These are phyloP conservation scores for Irpex sp. DNA, from an alignment of 1,284 basidiomycete genomes.

Conservation along the genomic window DNA sequence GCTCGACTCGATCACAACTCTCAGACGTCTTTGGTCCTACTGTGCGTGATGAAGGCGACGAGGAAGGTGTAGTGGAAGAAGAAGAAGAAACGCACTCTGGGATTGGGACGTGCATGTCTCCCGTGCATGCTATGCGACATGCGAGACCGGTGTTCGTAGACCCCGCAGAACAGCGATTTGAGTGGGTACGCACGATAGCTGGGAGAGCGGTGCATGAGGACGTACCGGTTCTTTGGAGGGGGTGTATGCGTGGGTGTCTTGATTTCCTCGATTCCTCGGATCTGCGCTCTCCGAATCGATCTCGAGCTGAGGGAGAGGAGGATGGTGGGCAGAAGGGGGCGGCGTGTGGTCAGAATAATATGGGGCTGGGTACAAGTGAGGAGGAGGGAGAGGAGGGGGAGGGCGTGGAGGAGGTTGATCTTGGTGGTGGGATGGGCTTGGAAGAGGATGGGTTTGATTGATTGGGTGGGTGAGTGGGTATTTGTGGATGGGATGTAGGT, in stretches of 20 bases:
- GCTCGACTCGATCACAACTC: background rate
- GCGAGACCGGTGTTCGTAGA: slow-evolving; percentile 40
- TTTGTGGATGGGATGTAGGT: too few relatives aligned
- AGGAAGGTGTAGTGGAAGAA: background rate
- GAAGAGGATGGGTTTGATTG: too few relatives aligned
- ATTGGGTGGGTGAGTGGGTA: too few relatives aligned
- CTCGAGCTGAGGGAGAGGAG: too few relatives aligned
- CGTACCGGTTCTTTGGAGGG: slow-evolving; percentile 66
- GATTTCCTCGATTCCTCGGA: slow-evolving; percentile 37
- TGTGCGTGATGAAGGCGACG: slow-evolving; percentile 5
- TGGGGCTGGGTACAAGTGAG: too few relatives aligned
- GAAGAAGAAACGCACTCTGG: slow-evolving; percentile 17
- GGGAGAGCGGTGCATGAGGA: slow-evolving; percentile 44
- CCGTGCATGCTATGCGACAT: slow-evolving; percentile 31
- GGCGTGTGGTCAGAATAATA: too few relatives aligned
- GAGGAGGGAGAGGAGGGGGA: too few relatives aligned
- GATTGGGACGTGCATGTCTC: slow-evolving; percentile 47
- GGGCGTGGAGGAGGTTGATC: too few relatives aligned
- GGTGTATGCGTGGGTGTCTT: slow-evolving; percentile 57
- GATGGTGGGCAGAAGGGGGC: too few relatives aligned
- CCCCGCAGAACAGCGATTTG: slow-evolving; percentile 55
- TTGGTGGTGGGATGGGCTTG: too few relatives aligned
- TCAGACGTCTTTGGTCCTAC: background rate
- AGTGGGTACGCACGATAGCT: slow-evolving; percentile 57
- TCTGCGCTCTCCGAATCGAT: too few relatives aligned